Evolutionary conservation across 2,329 filamentous ascomycete species (phyloP), one percentile per base, ranked within the genome.

Genomic region (Scopulariopsis brevicaulis): DNA sequence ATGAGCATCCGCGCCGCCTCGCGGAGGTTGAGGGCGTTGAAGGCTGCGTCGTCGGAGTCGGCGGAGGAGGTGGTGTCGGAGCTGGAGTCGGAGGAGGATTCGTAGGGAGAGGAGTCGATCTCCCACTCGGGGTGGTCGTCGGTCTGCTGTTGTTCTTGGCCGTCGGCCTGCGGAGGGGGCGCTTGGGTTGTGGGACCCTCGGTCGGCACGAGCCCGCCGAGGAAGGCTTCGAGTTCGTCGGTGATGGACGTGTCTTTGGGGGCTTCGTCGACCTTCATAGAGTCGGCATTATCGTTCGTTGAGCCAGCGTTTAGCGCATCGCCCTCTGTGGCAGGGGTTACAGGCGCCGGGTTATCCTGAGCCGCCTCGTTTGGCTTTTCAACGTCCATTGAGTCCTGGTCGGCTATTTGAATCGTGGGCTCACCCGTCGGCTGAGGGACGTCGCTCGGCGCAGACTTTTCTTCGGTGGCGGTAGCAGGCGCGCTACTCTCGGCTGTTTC

Each of bases 1-100:
- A 97, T 95, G 24, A 97, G 76, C 54, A 96, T 84, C 37, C 86
- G 85, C 1, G 89, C 90, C 59, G 89, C 87, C 68, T 96, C 91
- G 65, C 92, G 90, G 2, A 91, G 82, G 57, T 86, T 86, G 1
- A 96, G 76, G 50, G 92, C 78, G 57, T 88, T 82, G 64, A 90
- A 90, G 34, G 81, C 82, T 60, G 84, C 84, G 57, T 81, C 69
- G 48, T 73, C 80, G 1, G 79, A 81, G 60, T 81, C 80, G 58
- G 83, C 79, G 43, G 76, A 74, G 55, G 80, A 79, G n/a, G 79
- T 81, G 0, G 80, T 82, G 46, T 79, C 80, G 61, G 85, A 82
- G 64, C 72, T 77, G 4, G 80, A 82, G 15, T 82, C 77, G 0
- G 78, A 79, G 0, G 82, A 89, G 6, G 86, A 89, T 65, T 85